Base-by-base conservation (phyloP, 345 rosid species). In the Rubroshorea leprosula region DNA sequence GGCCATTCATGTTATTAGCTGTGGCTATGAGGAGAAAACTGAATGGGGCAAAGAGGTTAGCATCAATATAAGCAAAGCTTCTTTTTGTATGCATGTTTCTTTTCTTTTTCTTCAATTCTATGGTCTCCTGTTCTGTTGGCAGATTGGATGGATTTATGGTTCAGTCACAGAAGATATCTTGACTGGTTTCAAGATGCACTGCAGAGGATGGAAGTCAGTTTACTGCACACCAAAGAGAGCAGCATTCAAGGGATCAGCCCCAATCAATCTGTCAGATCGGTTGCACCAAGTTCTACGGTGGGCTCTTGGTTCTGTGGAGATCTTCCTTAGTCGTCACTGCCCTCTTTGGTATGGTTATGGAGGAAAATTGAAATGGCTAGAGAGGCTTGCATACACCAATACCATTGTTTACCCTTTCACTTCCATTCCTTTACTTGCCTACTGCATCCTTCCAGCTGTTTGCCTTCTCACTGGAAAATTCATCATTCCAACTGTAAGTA, bases 21-120 rank as follows among this genome's bases (percentile, higher is more conserved):
- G 83, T 61, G 95, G 96, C 3, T 92, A 88, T 43, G 98, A 88
- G 70, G 98, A 88, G 70, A 92, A 88, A 65, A 92, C 98, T 7
- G 98, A 92, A 56, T 88, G 98, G 98, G 98, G 96, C 57, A 88
- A 92, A 83, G 98, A 92, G 94, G 97, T 77, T 68, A 78, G 68
- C 5, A 55, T n/a, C 17, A 15, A 20, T 45, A 21, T 14, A 60
- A 2, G 20, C 19, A 5, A n/a, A 18, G 18, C 48, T 38, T 16
- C 15, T 22, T 15, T 16, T 44, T 15, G 27, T 55, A 38, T 39
- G 6, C n/a, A n/a, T n/a, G n/a, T n/a, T n/a, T n/a, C n/a, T n/a
- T n/a, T n/a, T n/a, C n/a, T n/a, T n/a, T 52, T n/a, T n/a, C n/a
- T n/a, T n/a, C n/a, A n/a, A n/a, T n/a, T n/a, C n/a, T n/a, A n/a